These are phyloP conservation scores for Pyricularia sp. DNA, from an alignment of 2,329 filamentous ascomycete genomes.

Conservation along the genomic window DNA sequence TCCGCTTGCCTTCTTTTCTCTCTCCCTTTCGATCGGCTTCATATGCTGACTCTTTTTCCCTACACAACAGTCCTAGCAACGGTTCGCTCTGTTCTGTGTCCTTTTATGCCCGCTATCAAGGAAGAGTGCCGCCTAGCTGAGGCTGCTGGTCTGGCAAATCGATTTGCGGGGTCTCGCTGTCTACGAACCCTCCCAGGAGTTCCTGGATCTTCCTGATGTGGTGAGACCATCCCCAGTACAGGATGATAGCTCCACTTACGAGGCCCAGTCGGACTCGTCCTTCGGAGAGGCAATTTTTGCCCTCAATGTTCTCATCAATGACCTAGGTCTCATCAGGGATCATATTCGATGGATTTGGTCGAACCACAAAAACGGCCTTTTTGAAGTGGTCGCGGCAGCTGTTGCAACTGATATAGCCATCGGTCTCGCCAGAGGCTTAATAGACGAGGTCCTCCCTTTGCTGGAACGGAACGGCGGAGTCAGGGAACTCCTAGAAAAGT, in stretches of 20 bases:
- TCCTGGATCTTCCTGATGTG: conserved; percentile 18
- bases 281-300: conserved; percentile 16
- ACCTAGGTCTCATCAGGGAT: conserved; percentile 16
- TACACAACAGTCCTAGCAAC: conserved; percentile 15
- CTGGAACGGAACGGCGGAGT: conserved; percentile 13
- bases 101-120: conserved; percentile 14
- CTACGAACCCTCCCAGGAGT: conserved; percentile 24
- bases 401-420: conserved; percentile 24
- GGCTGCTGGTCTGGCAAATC: conserved; percentile 13
- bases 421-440: conserved; percentile 19
- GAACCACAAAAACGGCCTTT: conserved; percentile 11
- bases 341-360: conserved; percentile 19
- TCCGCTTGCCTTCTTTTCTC: neutral
- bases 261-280: conserved; percentile 15
- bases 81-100: conserved; percentile 19
- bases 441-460: conserved; percentile 15
- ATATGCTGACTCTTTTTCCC: neutral
- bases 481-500: conserved; percentile 9
- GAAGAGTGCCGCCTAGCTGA: neutral
- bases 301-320: conserved; percentile 15
- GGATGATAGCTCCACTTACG: conserved; percentile 15
- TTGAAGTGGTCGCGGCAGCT: conserved; percentile 20
- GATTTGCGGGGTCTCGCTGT: conserved; percentile 21
- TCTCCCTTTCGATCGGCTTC: neutral
- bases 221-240: conserved; percentile 9